Percentiles rank a stretch among this genome's conserved stretches.
phyloP scores from a whole-genome alignment of 2,329 filamentous ascomycete genomes.

The Penicillium freii region DNA sequence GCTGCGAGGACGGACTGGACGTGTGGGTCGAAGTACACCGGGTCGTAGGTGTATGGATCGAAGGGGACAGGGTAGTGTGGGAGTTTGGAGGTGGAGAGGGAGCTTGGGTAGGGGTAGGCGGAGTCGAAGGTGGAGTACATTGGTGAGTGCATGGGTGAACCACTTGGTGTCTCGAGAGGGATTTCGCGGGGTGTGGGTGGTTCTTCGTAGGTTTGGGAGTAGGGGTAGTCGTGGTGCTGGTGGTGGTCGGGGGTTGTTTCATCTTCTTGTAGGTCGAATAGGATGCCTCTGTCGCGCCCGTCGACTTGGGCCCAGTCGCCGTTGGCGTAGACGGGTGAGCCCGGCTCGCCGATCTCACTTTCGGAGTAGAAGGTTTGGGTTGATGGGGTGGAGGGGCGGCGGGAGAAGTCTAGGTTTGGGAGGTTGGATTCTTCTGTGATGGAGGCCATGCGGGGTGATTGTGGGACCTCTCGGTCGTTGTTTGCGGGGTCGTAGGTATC shows the following conservation, averaged over 20 bases:
- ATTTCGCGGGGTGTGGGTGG: background rate
- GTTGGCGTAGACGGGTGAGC: conserved; percentile 29
- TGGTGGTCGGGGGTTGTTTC: background rate
- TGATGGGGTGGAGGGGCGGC: conserved; percentile 16
- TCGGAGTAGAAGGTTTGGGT: conserved; percentile 23
- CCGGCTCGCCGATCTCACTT: conserved; percentile 34
- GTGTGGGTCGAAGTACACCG: conserved; percentile 24
- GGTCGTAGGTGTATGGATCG: conserved; percentile 18
- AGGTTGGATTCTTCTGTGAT: conserved; percentile 12
- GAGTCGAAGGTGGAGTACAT: background rate
- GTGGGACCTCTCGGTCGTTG: conserved; percentile 6
- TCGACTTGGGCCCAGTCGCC: conserved; percentile 26
- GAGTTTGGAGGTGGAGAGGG: background rate
- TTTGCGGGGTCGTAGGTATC: background rate
- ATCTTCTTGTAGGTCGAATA: conserved; percentile 11
- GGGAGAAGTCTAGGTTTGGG: conserved; percentile 5
- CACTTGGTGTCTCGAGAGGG: conserved; percentile 1
- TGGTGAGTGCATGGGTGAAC: background rate
- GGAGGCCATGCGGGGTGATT: conserved; percentile 15
- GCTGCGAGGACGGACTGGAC: conserved; percentile 27
- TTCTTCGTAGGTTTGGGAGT: conserved; percentile 1
- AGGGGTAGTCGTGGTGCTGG: background rate
- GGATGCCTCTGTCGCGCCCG: conserved; percentile 27
- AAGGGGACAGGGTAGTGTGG: background rate
- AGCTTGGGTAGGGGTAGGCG: background rate